These are phyloP conservation scores for Arthrobotrys pseudoclavata DNA, from an alignment of 2,329 filamentous ascomycete species.

Conservation along the genomic window DNA sequence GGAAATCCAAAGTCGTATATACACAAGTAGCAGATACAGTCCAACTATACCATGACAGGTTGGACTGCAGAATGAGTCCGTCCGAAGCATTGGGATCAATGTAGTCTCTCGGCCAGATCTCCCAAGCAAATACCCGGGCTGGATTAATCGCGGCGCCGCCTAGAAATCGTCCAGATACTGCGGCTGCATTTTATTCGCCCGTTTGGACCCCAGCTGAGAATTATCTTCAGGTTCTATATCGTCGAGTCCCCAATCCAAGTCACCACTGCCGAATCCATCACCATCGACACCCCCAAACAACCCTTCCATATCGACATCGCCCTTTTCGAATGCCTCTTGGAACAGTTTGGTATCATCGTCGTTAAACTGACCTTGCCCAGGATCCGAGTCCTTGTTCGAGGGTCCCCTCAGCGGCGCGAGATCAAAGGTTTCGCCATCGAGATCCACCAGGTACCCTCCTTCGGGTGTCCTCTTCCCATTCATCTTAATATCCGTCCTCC, in stretches of 20 bases:
- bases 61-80: too few species aligned
- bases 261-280: conserved; percentile 7
- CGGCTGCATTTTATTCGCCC: not conserved
- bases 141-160: not conserved
- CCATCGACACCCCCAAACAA: not conserved
- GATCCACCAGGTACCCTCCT: conserved; percentile 40
- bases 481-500: conserved; percentile 6
- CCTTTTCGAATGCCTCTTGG: conserved; percentile 16
- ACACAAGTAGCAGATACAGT: conserved; percentile 16
- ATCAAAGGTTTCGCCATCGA: conserved; percentile 51
- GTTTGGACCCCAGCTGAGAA: not conserved
- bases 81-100: too few species aligned
- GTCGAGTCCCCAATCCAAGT: conserved; percentile 49
- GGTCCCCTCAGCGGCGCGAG: conserved; percentile 35
- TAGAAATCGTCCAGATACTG: conserved; percentile 37
- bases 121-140: not conserved
- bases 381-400: not conserved
- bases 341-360: conserved; percentile 13
- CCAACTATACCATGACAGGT: not conserved
- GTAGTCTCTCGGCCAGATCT: not conserved
- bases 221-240: conserved; percentile 29
- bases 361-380: not conserved
- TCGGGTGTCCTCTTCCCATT: conserved; percentile 10
- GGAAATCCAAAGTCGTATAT: conserved; percentile 22
- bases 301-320: conserved; percentile 11